These are phyloP conservation scores for Blumeria graminis DNA, from an alignment of 2,329 filamentous ascomycete genomes.

Conservation along the genomic window DNA sequence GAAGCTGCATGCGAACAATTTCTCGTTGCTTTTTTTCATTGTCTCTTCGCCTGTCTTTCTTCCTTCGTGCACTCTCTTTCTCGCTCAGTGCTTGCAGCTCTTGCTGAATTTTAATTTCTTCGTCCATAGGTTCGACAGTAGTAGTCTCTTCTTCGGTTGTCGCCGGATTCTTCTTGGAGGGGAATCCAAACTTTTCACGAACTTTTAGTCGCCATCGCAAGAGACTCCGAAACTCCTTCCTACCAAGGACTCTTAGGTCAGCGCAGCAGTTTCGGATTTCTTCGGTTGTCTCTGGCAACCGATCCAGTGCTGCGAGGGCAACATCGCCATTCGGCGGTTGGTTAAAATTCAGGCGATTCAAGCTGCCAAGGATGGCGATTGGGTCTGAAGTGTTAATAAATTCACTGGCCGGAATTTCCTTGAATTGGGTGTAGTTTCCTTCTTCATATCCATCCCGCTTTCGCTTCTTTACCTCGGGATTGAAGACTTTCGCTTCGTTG, in stretches of 20 bases:
- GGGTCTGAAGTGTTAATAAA: constrained; percentile 89
- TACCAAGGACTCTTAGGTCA: constrained; percentile 72
- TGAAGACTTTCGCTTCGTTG: constrained; percentile 95
- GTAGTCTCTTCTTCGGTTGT: constrained; percentile 50
- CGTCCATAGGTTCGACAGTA: constrained; percentile 74
- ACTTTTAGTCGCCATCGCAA: constrained; percentile 77
- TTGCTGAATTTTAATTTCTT: constrained; percentile 74
- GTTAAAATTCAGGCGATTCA: constrained; percentile 65
- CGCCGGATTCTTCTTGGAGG: constrained; percentile 24
- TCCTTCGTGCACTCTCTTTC: constrained; percentile 49
- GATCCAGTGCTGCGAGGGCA: constrained; percentile 62
- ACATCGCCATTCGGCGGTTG: constrained; percentile 65
- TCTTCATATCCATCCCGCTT: constrained; percentile 97
- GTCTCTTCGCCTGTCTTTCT: constrained; percentile 61
- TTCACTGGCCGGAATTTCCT: constrained; percentile 67
- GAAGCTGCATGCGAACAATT: constrained; percentile 85
- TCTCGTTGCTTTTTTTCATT: constrained; percentile 92
- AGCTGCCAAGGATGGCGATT: constrained; percentile 67
- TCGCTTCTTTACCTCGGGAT: constrained; percentile 89
- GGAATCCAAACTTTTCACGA: constrained; percentile 72
- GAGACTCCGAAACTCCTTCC: constrained; percentile 81
- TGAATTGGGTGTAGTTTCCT: constrained; percentile 79
- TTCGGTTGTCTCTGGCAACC: constrained; percentile 63
- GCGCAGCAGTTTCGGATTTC: constrained; percentile 59
- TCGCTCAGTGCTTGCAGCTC: constrained; percentile 68